Conservation (phyloP, 2,329 filamentous ascomycete species). For the Paraphoma sp. region DNA sequence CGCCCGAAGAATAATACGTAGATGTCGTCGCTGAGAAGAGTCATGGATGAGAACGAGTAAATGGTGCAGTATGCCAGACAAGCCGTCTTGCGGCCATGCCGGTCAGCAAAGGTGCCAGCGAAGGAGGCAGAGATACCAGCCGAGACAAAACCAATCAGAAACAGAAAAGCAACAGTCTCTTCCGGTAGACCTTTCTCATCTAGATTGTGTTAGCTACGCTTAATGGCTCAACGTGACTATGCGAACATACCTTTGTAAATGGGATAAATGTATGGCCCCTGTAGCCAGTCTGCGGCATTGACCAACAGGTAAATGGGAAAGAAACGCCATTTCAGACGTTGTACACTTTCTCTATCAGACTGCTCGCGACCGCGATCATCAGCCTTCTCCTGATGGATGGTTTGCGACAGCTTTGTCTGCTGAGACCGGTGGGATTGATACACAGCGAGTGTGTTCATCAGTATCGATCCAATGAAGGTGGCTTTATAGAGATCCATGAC, state of each 20-base stretch:
- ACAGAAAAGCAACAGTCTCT: slow-evolving; percentile 49
- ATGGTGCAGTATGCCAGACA: slow-evolving; percentile 63
- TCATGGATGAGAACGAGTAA: slow-evolving; percentile 61
- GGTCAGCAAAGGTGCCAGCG: slow-evolving; percentile 57
- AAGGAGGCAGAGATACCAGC: slow-evolving; percentile 58
- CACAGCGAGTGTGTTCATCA: slow-evolving; percentile 35
- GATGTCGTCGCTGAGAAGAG: slow-evolving; percentile 57
- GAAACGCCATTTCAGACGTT: slow-evolving; percentile 51
- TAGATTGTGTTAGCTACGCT: slow-evolving; percentile 1
- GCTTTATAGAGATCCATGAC: slow-evolving; percentile 41
- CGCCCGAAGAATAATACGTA: slow-evolving; percentile 60
- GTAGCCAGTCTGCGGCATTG: slow-evolving; percentile 56
- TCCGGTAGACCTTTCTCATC: slow-evolving; percentile 57
- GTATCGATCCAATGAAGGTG: slow-evolving; percentile 35
- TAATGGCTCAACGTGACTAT: too few relatives aligned
- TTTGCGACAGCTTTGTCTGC: slow-evolving; percentile 9
- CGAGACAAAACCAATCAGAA: slow-evolving; percentile 55
- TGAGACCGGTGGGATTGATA: slow-evolving; percentile 34
- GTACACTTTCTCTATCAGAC: slow-evolving; percentile 35
- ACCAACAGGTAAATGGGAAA: slow-evolving; percentile 55
- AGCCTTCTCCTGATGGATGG: slow-evolving; percentile 22
- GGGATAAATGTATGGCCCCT: slow-evolving; percentile 60
- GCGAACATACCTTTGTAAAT: slow-evolving; percentile 54
- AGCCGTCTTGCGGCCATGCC: slow-evolving; percentile 58
- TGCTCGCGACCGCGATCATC: slow-evolving; percentile 32